A percentile compares a stretch with the other conserved stretches of the same genome.
Conservation (phyloP, 2,329 filamentous ascomycete species). For the Cyphellophora attinorum region DNA sequence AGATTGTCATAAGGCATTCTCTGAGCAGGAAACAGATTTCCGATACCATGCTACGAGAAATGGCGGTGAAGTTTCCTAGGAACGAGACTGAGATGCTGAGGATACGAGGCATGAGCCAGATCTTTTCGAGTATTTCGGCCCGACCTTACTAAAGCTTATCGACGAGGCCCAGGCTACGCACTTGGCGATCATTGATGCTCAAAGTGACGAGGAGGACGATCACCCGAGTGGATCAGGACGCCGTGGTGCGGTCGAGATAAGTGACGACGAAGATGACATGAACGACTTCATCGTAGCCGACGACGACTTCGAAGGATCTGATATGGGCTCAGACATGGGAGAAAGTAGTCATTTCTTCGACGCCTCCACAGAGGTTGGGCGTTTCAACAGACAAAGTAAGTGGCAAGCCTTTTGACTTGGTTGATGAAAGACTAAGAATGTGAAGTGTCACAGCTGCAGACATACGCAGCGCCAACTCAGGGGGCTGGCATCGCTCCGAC, state of each 20-base stretch:
- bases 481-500: background rate
- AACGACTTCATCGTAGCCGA: conserved; percentile 17
- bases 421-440: conserved; percentile 4
- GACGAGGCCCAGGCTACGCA: conserved; percentile 30
- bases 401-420: background rate
- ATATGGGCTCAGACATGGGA: conserved; percentile 8
- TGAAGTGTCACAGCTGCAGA: conserved; percentile 14
- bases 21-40: conserved; percentile 38
- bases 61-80: conserved; percentile 37
- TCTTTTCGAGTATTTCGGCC: conserved; percentile 35
- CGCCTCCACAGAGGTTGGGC: conserved; percentile 9
- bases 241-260: conserved; percentile 35
- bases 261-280: conserved; percentile 28
- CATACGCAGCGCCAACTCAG: conserved; percentile 3
- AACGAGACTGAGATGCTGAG: conserved; percentile 29
- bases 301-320: conserved; percentile 18
- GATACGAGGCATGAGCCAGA: conserved; percentile 32
- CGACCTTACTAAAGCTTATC: conserved; percentile 32
- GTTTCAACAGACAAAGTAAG: conserved; percentile 17
- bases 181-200: conserved; percentile 28
- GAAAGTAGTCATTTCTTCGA: conserved; percentile 19
- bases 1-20: conserved; percentile 33
- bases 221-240: conserved; percentile 18
- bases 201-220: conserved; percentile 42
- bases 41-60: conserved; percentile 36